Conservation (phyloP, 768 basidiomycete genomes). For the Suillus decipiens region DNA sequence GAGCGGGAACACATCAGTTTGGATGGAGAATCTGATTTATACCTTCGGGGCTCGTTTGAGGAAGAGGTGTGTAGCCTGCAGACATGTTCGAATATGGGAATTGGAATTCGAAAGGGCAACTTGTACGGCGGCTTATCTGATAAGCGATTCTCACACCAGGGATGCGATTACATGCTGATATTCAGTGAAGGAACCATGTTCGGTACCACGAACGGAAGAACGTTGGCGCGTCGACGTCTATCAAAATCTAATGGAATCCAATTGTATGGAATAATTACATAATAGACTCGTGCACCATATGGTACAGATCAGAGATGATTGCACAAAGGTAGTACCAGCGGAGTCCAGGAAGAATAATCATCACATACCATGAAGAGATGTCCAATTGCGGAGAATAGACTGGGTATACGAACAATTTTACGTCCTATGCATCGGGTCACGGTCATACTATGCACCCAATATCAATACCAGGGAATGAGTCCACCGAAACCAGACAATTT, state of each 20-base stretch:
- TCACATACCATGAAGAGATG: not conserved
- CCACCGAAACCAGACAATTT: not conserved
- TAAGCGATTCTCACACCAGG: not conserved
- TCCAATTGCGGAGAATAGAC: not conserved
- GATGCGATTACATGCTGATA: not conserved
- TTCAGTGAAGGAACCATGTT: no score
- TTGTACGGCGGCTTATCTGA: not conserved
- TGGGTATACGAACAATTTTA: not conserved
- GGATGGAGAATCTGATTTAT: not conserved
- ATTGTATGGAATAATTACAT: no score
- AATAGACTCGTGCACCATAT: not conserved
- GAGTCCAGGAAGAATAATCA: not conserved
- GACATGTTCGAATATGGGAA: constrained; percentile 15
- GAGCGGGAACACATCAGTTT: not conserved
- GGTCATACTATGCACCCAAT: not conserved
- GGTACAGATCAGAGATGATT: not conserved
- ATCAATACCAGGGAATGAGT: not conserved
- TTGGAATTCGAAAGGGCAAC: no score
- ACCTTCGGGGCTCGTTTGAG: constrained; percentile 17
- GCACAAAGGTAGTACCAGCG: not conserved
- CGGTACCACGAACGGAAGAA: no score
- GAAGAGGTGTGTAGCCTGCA: constrained; percentile 20
- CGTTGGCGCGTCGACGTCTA: not conserved
- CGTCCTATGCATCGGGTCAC: not conserved
- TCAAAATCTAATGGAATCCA: not conserved